A percentile compares a stretch with the other conserved stretches of the same genome.
Evolutionary conservation across 2,329 filamentous ascomycete genomes (phyloP).

Genomic region (Fusarium nodosum): DNA sequence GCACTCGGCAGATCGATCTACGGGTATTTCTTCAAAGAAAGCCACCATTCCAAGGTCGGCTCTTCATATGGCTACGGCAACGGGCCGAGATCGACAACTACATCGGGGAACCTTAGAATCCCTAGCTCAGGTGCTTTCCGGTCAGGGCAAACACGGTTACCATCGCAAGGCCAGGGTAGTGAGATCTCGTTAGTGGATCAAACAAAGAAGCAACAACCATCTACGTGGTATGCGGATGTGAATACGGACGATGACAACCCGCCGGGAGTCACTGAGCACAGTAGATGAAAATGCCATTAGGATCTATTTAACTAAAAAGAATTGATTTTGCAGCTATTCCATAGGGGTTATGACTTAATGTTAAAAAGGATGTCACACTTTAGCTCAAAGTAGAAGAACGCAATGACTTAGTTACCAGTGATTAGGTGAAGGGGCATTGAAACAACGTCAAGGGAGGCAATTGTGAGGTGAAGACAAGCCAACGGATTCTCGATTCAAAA

Average conservation of each 20-base stretch:
- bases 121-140: conserved; percentile 21
- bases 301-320: not conserved
- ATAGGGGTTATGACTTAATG: not conserved
- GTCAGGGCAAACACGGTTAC: conserved; percentile 12
- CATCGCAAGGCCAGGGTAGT: conserved; percentile 33
- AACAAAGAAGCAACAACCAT: conserved; percentile 16
- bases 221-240: conserved; percentile 23
- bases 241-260: conserved; percentile 5
- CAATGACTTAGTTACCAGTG: not conserved
- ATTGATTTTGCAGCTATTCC: not conserved
- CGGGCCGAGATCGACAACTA: conserved; percentile 17
- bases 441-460: too few relatives aligned
- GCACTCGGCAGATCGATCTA: conserved; percentile 43
- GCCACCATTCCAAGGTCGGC: conserved; percentile 5
- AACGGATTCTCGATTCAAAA: not conserved
- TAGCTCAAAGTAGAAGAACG: not conserved
- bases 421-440: not conserved
- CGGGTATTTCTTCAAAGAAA: conserved; percentile 31
- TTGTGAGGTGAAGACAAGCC: not conserved
- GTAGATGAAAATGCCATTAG: not conserved
- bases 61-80: conserved; percentile 15
- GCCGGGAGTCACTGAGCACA: not conserved
- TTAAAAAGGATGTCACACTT: not conserved
- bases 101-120: conserved; percentile 26
- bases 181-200: conserved; percentile 39